A percentile compares a stretch with the other conserved stretches of the same genome.
Evolutionary conservation across 495 filamentous ascomycete species (phyloP).

Genomic region (Aspergillus campestris): DNA sequence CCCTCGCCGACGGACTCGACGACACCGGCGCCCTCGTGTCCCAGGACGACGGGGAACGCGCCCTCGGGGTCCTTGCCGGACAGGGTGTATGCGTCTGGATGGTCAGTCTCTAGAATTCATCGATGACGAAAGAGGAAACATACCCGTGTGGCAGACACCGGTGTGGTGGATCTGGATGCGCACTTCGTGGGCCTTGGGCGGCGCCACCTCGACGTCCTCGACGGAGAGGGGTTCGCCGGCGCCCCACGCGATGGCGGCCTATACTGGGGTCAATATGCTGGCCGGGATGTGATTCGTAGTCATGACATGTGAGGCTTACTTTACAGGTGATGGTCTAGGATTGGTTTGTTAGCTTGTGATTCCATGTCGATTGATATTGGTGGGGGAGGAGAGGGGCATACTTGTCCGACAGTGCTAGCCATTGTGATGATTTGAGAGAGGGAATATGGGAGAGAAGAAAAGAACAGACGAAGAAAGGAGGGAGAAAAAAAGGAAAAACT

Average conservation of each 20-base stretch:
- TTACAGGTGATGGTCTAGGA: constrained; percentile 68
- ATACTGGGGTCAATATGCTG: not conserved
- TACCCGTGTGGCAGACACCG: constrained; percentile 96
- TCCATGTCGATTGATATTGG: not conserved
- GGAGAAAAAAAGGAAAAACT: not conserved
- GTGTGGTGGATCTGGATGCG: constrained; percentile 95
- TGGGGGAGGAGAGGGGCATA: constrained; percentile 13
- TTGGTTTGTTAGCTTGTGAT: constrained; percentile 5
- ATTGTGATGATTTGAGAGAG: constrained; percentile 17
- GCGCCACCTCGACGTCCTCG: constrained; percentile 85
- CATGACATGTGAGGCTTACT: constrained; percentile 29
- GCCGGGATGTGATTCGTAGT: constrained; percentile 12
- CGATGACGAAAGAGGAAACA: constrained; percentile 9
- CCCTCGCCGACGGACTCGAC: constrained; percentile 97
- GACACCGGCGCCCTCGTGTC: constrained; percentile 93
- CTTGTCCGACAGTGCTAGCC: constrained; percentile 52
- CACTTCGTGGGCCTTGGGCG: constrained; percentile 91
- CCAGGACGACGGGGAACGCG: constrained; percentile 92
- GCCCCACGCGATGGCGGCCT: constrained; percentile 96
- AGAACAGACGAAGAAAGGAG: not conserved
- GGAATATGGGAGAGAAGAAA: not conserved
- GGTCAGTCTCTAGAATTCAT: not conserved
- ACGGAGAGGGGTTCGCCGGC: constrained; percentile 80
- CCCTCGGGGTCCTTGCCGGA: constrained; percentile 98
- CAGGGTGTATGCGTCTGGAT: constrained; percentile 88